These are phyloP conservation scores for Tylopilus rubrobrunneus DNA, from an alignment of 768 basidiomycete genomes.

Conservation along the genomic window DNA sequence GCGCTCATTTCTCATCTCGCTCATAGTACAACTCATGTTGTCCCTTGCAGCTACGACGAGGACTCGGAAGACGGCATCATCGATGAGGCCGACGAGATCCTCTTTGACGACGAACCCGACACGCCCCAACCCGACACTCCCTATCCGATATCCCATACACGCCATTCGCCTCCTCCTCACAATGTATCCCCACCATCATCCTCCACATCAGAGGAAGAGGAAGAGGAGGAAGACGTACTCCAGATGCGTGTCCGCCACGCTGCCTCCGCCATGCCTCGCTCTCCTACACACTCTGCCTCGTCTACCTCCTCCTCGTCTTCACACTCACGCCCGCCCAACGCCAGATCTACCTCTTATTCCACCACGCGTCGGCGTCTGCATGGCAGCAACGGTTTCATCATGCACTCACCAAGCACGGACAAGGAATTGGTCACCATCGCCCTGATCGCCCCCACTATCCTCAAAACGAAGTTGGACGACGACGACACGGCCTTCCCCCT, in stretches of 20 bases:
- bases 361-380: conserved; percentile 13
- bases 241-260: conserved; percentile 52
- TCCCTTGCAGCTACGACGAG: conserved; percentile 57
- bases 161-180: conserved; percentile 21
- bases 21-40: neutral
- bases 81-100: conserved; percentile 43
- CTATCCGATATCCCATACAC: conserved; percentile 20
- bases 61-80: conserved; percentile 57
- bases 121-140: conserved; percentile 7
- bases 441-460: conserved; percentile 72
- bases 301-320: conserved; percentile 21
- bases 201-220: conserved; percentile 37
- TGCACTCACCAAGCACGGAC: conserved; percentile 31
- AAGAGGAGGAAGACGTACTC: conserved; percentile 53
- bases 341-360: conserved; percentile 26
- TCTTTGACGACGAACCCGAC: conserved; percentile 28
- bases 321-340: conserved; percentile 27
- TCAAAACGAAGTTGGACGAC: conserved; percentile 72
- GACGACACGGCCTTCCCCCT: conserved; percentile 30
- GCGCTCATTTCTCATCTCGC: conserved; percentile 20
- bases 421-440: conserved; percentile 66
- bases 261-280: conserved; percentile 26
- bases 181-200: conserved; percentile 28
- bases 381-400: conserved; percentile 44
- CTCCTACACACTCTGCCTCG: conserved; percentile 38